phyloP scores from a whole-genome alignment of 106 monocot genomes.

The Phalaenopsis equestris region DNA sequence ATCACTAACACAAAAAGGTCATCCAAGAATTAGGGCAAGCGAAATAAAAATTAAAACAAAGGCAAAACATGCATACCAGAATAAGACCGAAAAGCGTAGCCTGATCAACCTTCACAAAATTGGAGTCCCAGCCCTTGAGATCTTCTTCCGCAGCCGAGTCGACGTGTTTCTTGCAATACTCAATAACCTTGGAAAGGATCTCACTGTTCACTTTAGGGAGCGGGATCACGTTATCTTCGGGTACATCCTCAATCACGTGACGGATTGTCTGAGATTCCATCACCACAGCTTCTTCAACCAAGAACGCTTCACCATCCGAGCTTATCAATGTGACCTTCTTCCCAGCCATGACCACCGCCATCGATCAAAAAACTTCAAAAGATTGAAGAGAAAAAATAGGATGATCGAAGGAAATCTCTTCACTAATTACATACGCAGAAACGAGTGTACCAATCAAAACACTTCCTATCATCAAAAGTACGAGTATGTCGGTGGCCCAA shows the following conservation, averaged over 20 bases:
- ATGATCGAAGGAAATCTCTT: no score
- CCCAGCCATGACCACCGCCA: background rate
- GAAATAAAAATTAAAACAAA: no score
- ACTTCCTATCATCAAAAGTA: no score
- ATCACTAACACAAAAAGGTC: no score
- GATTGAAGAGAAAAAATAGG: no score
- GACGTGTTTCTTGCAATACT: slow-evolving; percentile 68
- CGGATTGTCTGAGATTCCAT: slow-evolving; percentile 43
- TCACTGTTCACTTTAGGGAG: slow-evolving; percentile 55
- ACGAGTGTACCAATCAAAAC: no score
- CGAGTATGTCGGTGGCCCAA: no score
- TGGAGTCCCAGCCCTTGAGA: slow-evolving; percentile 12
- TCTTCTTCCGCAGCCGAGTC: slow-evolving; percentile 8
- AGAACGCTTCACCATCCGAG: slow-evolving; percentile 43
- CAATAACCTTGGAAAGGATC: slow-evolving; percentile 59
- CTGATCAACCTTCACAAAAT: slow-evolving; percentile 20
- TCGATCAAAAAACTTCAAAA: no score
- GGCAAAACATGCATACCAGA: background rate
- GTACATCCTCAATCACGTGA: slow-evolving; percentile 63
- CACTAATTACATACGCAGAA: no score
- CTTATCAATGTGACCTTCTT: slow-evolving; percentile 35
- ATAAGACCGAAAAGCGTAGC: slow-evolving; percentile 18
- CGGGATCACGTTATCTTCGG: slow-evolving; percentile 44
- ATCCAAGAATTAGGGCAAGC: no score
- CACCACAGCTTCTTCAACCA: slow-evolving; percentile 41